These are phyloP conservation scores for Cucumis variabilis DNA, from an alignment of 331 rosid species.

Conservation along the genomic window DNA sequence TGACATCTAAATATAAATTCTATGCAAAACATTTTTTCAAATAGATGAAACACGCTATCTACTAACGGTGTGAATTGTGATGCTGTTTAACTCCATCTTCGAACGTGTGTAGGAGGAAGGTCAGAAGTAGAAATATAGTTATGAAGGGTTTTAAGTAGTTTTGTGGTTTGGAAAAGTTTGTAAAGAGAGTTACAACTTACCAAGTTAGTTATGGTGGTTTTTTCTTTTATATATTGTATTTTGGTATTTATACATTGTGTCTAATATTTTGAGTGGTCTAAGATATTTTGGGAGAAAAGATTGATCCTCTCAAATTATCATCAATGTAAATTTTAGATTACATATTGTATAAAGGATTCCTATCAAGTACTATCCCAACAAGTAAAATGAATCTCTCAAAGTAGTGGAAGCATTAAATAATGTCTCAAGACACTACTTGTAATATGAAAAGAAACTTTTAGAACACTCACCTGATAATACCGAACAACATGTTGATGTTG, in stretches of 20 bases:
- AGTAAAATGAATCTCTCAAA: neutral
- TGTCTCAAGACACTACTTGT: neutral
- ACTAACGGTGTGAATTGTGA: neutral
- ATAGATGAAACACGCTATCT: constrained; percentile 18
- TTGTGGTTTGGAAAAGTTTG: neutral
- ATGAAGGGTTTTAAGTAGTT: neutral
- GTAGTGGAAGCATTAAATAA: neutral
- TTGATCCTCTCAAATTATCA: neutral
- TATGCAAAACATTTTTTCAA: constrained; percentile 11
- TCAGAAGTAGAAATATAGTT: neutral
- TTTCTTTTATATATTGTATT: neutral
- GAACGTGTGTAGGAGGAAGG: neutral
- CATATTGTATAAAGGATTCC: neutral
- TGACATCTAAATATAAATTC: neutral
- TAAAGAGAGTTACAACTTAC: no score
- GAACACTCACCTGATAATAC: constrained; percentile 83
- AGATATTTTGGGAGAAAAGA: no score
- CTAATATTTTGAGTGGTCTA: neutral
- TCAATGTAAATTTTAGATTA: neutral
- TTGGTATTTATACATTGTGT: neutral
- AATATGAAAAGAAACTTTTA: neutral
- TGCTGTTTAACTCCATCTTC: neutral
- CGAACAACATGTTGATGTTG: constrained; percentile 98
- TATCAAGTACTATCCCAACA: neutral
- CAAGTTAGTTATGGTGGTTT: neutral